A percentile compares a stretch with the other conserved stretches of the same genome.
These are phyloP conservation scores for Cantharellus cinnabarinus DNA, from an alignment of 768 basidiomycete species.

Conservation along the genomic window DNA sequence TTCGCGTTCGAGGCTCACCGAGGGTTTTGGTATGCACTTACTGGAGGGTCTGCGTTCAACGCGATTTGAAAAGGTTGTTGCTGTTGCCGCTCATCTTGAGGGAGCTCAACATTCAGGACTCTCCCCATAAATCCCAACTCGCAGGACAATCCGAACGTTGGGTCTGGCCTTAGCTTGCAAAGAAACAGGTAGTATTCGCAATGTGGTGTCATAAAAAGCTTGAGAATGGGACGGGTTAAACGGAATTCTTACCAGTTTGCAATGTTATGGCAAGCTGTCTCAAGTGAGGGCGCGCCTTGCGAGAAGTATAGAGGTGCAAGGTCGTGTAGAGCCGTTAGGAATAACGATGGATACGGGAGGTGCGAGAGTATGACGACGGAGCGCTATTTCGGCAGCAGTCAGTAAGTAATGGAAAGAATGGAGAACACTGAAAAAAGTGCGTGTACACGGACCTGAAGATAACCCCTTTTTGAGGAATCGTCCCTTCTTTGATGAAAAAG, in stretches of 20 bases:
- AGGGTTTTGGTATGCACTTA: no score
- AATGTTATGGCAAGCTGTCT: constrained; percentile 71
- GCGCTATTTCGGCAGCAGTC: constrained; percentile 17
- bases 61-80: constrained; percentile 25
- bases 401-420: background rate
- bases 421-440: background rate
- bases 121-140: constrained; percentile 75
- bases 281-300: constrained; percentile 63
- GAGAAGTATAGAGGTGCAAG: constrained; percentile 56
- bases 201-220: background rate
- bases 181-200: background rate
- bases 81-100: constrained; percentile 45
- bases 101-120: constrained; percentile 52
- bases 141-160: constrained; percentile 38
- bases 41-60: no score
- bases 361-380: constrained; percentile 68
- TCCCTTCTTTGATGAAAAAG: constrained; percentile 58
- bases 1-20: no score
- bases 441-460: constrained; percentile 27
- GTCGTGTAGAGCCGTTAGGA: constrained; percentile 39
- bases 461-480: constrained; percentile 48
- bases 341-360: constrained; percentile 65
- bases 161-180: constrained; percentile 55
- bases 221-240: background rate
- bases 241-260: constrained; percentile 47